Conservation (phyloP, 305 asterid genomes). For the Fraxinus latifolia region DNA sequence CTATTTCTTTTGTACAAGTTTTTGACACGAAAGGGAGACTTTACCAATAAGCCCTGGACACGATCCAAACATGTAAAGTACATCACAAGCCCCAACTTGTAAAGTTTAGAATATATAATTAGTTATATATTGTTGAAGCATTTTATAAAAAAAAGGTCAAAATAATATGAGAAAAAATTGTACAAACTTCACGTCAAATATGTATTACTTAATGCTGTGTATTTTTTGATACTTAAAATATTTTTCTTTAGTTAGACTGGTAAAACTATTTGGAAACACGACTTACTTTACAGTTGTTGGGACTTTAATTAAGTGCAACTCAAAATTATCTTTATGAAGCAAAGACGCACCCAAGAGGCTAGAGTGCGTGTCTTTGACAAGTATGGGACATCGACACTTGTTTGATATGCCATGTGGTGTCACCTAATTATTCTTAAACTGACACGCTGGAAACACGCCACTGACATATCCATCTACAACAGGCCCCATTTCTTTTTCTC, state of each 20-base stretch:
- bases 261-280: constrained; percentile 1
- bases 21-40: background rate
- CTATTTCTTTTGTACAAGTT: background rate
- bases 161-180: background rate
- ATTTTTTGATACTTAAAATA: background rate
- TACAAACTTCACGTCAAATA: background rate
- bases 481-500: background rate
- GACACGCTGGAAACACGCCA: background rate
- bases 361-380: background rate
- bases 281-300: background rate
- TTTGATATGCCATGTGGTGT: background rate
- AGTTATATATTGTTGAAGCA: background rate
- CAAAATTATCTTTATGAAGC: background rate
- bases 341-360: background rate
- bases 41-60: background rate
- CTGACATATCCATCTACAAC: background rate
- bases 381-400: background rate
- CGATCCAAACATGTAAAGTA: background rate
- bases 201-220: background rate
- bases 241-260: background rate
- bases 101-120: background rate
- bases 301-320: background rate
- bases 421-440: background rate
- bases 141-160: background rate
- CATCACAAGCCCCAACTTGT: background rate